phyloP scores from a whole-genome alignment of 345 rosid genomes.

The Erucastrum elatum region DNA sequence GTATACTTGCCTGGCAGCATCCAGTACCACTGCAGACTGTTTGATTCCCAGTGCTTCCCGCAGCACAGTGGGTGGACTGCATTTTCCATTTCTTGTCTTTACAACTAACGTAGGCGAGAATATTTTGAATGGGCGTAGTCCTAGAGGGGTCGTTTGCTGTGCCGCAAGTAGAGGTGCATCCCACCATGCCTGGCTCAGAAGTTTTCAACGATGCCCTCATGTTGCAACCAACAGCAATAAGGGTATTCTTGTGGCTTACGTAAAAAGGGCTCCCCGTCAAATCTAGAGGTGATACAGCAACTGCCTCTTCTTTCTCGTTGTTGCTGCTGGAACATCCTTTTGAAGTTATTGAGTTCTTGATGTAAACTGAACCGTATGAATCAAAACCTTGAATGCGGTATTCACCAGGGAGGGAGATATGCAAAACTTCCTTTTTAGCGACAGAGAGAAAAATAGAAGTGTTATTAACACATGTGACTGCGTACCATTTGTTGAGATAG shows the following conservation, averaged over 20 bases:
- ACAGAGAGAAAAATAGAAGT: not conserved
- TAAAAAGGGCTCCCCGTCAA: not conserved
- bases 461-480: not conserved
- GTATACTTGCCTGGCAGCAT: constrained; percentile 5
- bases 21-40: constrained; percentile 1
- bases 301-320: not conserved
- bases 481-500: not conserved
- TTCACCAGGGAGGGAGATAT: not conserved
- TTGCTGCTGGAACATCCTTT: constrained; percentile 8
- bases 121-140: not conserved
- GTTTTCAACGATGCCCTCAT: not conserved
- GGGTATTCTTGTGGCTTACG: not conserved
- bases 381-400: not conserved
- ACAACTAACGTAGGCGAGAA: not conserved
- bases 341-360: constrained; percentile 1
- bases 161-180: constrained; percentile 11
- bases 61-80: not conserved
- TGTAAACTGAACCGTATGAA: not conserved
- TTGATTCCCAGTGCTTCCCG: not conserved
- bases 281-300: not conserved
- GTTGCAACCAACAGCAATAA: constrained; percentile 7
- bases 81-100: not conserved
- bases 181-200: not conserved
- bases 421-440: not conserved
- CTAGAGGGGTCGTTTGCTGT: not conserved